Conservation (phyloP, 257 asterid genomes). For the Solanum acaule region DNA sequence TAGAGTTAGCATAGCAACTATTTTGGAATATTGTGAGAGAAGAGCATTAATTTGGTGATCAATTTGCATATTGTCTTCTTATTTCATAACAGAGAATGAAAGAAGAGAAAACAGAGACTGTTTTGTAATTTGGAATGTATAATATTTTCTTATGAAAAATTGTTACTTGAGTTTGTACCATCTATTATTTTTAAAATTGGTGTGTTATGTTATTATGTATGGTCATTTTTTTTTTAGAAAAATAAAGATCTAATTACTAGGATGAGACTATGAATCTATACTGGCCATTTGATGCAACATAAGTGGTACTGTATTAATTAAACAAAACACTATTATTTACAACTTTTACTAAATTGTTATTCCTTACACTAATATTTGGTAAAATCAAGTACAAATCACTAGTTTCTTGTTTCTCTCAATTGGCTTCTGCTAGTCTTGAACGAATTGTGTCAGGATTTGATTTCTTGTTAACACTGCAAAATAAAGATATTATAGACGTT, state of each 20-base stretch:
- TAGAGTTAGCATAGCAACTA: not conserved
- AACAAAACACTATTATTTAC: not conserved
- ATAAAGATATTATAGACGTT: not conserved
- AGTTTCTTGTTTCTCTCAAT: conserved; percentile 5
- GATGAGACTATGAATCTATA: not conserved
- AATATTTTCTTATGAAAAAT: not conserved
- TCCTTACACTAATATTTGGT: not conserved
- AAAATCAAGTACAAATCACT: not conserved
- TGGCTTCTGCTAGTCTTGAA: conserved; percentile 44
- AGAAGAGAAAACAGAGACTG: not conserved
- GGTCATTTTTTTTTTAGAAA: not conserved
- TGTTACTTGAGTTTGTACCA: not conserved
- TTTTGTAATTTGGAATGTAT: not conserved
- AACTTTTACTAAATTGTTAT: not conserved
- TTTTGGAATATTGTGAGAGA: not conserved
- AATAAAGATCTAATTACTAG: not conserved
- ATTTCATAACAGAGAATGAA: not conserved
- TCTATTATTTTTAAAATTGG: too few species aligned
- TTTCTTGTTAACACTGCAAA: conserved; percentile 63
- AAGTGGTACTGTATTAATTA: not conserved
- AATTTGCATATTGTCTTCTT: not conserved
- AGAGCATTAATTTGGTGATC: not conserved
- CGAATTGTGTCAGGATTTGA: conserved; percentile 44
- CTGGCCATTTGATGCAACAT: not conserved
- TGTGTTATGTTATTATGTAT: not conserved